Base-by-base conservation (phyloP, 768 basidiomycete species). In the Infundibulicybe gibba region DNA sequence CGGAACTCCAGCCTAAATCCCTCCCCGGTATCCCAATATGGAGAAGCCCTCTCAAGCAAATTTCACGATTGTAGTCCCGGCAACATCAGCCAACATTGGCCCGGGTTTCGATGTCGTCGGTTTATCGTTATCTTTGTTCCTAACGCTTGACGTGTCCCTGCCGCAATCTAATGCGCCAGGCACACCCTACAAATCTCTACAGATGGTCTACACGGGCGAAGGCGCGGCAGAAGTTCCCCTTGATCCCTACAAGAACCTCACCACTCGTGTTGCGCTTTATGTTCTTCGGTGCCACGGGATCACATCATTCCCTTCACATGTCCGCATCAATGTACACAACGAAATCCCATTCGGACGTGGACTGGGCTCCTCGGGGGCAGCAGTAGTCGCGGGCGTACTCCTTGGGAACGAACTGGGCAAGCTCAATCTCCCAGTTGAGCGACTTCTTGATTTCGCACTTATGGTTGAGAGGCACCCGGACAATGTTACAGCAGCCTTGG, bases 391-490 rank as follows among this genome's bases (percentile, higher is more conserved):
- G 1, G 97, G 97, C 35, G 94, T 97, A 31, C 76, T 95, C 30
- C 80, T 99, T 39, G 97, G 85, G 32, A 79, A 93, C 60, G 75
- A 81, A n/a, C 74, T 98, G 17, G 95, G 90, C 13, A 54, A 77
- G 14, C 78, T 98, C 50, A 60, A 75, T 17, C 81, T 98, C 10
- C 65, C 87, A 12, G 71, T 63, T 21, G 77, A 75, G 37, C 82
- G 97, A 19, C 71, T 95, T 57, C 81, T 98, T 50, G 97, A 99
- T 69, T 95, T 90, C 60, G 94, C 95, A 1, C 76, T 99, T 45
- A 99, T 99, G 97, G 94, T 99, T 59, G 97, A 99, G 68, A 80
- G 97, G 14, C 97, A 99, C 63, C 97, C 97, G 13, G 97, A 99
- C 67, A 99, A 99, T 64, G 94, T 99, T 60, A 97, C 97, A 0